Base-by-base conservation (phyloP, 2,329 filamentous ascomycete species). In the Salinomyces thailandicus region DNA sequence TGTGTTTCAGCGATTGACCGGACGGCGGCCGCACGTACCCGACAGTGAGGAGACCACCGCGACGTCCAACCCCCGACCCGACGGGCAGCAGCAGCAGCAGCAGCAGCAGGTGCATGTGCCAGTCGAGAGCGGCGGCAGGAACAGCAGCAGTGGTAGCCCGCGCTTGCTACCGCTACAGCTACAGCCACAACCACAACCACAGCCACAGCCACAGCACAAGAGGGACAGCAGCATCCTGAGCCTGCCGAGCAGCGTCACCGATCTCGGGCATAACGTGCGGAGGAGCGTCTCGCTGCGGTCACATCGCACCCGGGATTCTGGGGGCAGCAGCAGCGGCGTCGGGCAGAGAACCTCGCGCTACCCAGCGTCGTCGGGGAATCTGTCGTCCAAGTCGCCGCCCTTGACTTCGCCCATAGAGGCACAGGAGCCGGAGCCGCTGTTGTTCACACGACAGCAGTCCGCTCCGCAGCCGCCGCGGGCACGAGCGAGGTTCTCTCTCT, bases 261-360 rank as follows among this genome's bases (percentile, higher is more conserved):
- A 63, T 41, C 43, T 62, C 43, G 54, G 60, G 44, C 49, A 58
- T 37, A 55, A 52, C 42, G 45, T 66, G 43, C 58, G 61, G 18
- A 49, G 62, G 20, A 55, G 55, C 35, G 57, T 60, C 39, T 64
- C 61, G n/a, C 52, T 66, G 18, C 60, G 62, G 41, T 61, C 60
- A 33, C 61, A 50, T 42, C 47, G 45, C 9, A 47, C 49, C 18
- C 50, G 44, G 14, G 36, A 31, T 27, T 39, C 36, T 7, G 44
- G 43, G 52, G 44, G 53, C 50, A 33, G 41, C 51, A 33, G 51
- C 56, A 51, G 52, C 54, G n/a, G n/a, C n/a, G 16, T 39, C 16
- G 33, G 35, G n/a, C 33, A 42, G 33, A 32, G 26, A 28, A n/a
- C n/a, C n/a, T 42, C 56, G 37, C 55, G 59, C 34, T 46, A 53